Evolutionary conservation across 352 stramenopile species (phyloP).

Genomic region (Pythium sp.): DNA sequence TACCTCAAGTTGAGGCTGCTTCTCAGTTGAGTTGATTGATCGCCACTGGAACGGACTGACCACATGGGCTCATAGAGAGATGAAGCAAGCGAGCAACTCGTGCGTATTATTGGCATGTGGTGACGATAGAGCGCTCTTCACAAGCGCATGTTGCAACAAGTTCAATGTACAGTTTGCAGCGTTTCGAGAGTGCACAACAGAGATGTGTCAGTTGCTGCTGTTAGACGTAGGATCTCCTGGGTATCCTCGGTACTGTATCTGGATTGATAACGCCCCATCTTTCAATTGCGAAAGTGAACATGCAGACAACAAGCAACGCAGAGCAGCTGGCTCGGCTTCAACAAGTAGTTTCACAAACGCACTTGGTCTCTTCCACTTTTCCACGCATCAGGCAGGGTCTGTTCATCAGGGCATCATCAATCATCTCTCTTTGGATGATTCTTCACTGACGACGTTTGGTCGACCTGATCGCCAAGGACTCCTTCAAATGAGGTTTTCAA

Average conservation of each 20-base stretch:
- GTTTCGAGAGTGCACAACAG: neutral
- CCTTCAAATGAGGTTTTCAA: neutral
- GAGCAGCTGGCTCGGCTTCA: neutral
- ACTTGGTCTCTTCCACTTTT: neutral
- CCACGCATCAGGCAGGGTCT: neutral
- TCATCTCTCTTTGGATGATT: neutral
- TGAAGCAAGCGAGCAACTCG: neutral
- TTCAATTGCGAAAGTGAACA: neutral
- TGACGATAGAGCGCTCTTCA: neutral
- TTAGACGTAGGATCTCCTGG: neutral
- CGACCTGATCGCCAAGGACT: neutral
- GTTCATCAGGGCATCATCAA: neutral
- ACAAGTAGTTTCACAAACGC: neutral
- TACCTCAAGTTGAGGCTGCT: neutral
- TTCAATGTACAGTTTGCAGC: neutral
- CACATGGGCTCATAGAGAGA: neutral
- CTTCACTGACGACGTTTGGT: neutral
- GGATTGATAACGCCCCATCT: neutral
- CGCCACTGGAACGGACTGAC: neutral
- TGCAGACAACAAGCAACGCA: neutral
- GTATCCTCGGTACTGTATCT: neutral
- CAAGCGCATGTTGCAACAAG: neutral
- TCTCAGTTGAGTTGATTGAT: conserved; percentile 1
- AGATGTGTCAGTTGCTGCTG: neutral
- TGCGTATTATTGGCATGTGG: neutral